Conservation (phyloP, 139 green algal species). For the Zygnema circumcarinatum region DNA sequence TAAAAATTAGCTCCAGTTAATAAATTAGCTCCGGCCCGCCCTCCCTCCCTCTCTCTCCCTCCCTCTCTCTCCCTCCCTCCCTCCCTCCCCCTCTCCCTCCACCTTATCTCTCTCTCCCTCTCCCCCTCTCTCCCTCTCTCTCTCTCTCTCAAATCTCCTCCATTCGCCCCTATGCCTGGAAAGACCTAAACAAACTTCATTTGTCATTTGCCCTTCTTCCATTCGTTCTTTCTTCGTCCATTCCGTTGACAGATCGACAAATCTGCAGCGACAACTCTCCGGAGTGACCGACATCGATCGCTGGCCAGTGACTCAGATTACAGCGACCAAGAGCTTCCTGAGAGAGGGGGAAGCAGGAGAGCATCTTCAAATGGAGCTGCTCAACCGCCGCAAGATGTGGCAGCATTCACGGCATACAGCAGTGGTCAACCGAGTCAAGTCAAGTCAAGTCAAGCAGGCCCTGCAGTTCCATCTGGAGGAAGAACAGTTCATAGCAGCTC, state of each 20-base stretch:
- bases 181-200: too few species aligned
- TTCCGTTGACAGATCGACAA: not conserved
- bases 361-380: not conserved
- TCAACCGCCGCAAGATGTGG: not conserved
- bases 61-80: too few species aligned
- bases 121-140: too few species aligned
- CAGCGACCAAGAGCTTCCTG: not conserved
- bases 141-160: too few species aligned
- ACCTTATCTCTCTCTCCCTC: too few species aligned
- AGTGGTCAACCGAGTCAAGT: too few species aligned
- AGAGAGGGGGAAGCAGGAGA: not conserved
- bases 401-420: not conserved
- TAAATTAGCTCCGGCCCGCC: too few species aligned
- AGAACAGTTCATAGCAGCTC: not conserved
- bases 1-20: too few species aligned
- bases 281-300: not conserved
- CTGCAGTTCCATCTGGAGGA: not conserved
- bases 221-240: too few species aligned
- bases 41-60: too few species aligned
- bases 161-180: too few species aligned
- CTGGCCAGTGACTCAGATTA: not conserved
- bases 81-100: too few species aligned
- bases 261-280: not conserved
- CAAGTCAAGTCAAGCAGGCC: not conserved
- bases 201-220: not conserved